A percentile compares a stretch with the other conserved stretches of the same genome.
Conservation (phyloP, 345 rosid genomes). For the Brassica juncea region DNA sequence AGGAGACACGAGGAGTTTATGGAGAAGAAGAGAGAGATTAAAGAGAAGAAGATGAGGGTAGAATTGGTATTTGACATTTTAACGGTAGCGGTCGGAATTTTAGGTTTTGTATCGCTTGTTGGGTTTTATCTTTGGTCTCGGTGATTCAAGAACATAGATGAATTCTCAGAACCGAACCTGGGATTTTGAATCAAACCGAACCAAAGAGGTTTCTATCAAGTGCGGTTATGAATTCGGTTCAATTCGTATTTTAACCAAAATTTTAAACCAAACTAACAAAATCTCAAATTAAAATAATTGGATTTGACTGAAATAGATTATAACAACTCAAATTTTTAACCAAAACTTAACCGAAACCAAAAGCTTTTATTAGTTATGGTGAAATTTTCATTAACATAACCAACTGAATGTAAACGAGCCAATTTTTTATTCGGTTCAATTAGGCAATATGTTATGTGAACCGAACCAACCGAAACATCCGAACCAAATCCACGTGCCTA, state of each 20-base stretch:
- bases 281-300: neutral
- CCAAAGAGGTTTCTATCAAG: neutral
- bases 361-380: neutral
- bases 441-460: too few relatives aligned
- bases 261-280: neutral
- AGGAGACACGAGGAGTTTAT: slow-evolving; percentile 45
- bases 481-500: neutral
- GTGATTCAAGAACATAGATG: slow-evolving; percentile 1
- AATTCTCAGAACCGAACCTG: neutral
- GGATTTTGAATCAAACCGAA: neutral
- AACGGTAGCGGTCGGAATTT: slow-evolving; percentile 50
- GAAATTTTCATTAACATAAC: neutral
- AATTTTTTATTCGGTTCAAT: too few relatives aligned
- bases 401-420: neutral
- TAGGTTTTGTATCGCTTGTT: slow-evolving; percentile 44
- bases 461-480: neutral
- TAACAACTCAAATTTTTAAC: too few relatives aligned
- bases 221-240: neutral
- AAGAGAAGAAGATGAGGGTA: slow-evolving; percentile 46
- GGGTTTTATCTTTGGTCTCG: slow-evolving; percentile 39
- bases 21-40: slow-evolving; percentile 54
- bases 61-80: slow-evolving; percentile 60
- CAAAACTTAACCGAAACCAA: too few relatives aligned
- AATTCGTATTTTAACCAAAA: neutral
- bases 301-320: neutral